Conservation (phyloP, 208 protist genomes). For the Crithidia bombi region DNA sequence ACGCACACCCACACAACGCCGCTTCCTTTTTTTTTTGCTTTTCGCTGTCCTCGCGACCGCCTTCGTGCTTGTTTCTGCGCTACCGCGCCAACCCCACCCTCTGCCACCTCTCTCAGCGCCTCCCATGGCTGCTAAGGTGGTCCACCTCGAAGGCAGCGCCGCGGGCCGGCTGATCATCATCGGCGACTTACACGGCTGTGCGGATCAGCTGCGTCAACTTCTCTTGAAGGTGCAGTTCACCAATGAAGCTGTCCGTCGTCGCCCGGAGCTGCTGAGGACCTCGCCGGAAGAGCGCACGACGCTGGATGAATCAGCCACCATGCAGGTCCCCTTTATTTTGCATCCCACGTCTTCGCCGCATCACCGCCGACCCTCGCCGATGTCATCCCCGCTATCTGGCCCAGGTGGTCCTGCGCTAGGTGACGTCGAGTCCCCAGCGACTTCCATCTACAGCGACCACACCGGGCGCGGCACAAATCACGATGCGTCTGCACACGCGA, state of each 20-base stretch:
- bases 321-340: neutral
- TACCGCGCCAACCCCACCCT: neutral
- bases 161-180: slow-evolving; percentile 63
- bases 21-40: too few species aligned
- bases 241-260: slow-evolving; percentile 21
- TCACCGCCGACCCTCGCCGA: slow-evolving; percentile 1
- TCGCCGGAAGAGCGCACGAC: slow-evolving; percentile 2
- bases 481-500: neutral
- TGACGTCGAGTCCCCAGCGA: slow-evolving; percentile 13
- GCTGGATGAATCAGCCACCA: neutral
- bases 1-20: too few species aligned
- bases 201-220: slow-evolving; percentile 50
- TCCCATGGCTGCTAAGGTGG: slow-evolving; percentile 25
- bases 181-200: slow-evolving; percentile 85
- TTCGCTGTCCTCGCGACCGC: too few species aligned
- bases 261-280: slow-evolving; percentile 22
- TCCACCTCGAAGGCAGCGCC: slow-evolving; percentile 27
- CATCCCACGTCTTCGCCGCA: slow-evolving; percentile 2
- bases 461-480: slow-evolving; percentile 1
- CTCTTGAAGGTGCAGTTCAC: slow-evolving; percentile 55
- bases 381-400: slow-evolving; percentile 6
- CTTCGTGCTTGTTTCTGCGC: too few species aligned
- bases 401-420: neutral
- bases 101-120: neutral
- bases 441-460: neutral